phyloP scores from a whole-genome alignment of 345 rosid species.

The Aquilaria sinensis region DNA sequence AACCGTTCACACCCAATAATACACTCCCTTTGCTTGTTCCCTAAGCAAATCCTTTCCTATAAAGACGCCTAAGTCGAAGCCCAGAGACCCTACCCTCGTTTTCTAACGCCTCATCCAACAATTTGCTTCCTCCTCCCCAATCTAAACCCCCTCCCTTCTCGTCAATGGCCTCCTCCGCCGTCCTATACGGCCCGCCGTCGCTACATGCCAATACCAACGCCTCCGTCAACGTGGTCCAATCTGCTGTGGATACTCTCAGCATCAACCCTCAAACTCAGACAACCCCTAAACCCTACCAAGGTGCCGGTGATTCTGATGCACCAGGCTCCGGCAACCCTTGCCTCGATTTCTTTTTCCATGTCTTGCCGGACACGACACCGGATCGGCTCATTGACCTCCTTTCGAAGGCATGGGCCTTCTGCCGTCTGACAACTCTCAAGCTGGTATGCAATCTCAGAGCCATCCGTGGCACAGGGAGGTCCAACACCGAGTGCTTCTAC shows the following conservation, averaged over 20 bases:
- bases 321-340: slow-evolving; percentile 17
- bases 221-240: neutral
- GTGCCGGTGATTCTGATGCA: neutral
- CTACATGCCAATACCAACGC: neutral
- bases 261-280: neutral
- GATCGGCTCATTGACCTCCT: slow-evolving; percentile 4
- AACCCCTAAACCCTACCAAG: slow-evolving; percentile 8
- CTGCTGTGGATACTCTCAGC: neutral
- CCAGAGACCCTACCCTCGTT: too few relatives aligned
- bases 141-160: neutral
- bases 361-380: slow-evolving; percentile 13
- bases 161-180: neutral
- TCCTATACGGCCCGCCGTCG: neutral
- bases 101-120: too few relatives aligned
- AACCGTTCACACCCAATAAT: too few relatives aligned
- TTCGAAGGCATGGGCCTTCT: slow-evolving; percentile 8
- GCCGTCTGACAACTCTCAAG: slow-evolving; percentile 20
- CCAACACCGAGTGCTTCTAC: slow-evolving; percentile 22
- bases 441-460: slow-evolving; percentile 20
- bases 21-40: too few relatives aligned
- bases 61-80: too few relatives aligned
- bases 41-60: too few relatives aligned
- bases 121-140: too few relatives aligned
- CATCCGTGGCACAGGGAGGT: slow-evolving; percentile 16
- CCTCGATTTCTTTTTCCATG: slow-evolving; percentile 24